These are phyloP conservation scores for Raddia guianensis DNA, from an alignment of 176 grass and related monocot species.

Conservation along the genomic window DNA sequence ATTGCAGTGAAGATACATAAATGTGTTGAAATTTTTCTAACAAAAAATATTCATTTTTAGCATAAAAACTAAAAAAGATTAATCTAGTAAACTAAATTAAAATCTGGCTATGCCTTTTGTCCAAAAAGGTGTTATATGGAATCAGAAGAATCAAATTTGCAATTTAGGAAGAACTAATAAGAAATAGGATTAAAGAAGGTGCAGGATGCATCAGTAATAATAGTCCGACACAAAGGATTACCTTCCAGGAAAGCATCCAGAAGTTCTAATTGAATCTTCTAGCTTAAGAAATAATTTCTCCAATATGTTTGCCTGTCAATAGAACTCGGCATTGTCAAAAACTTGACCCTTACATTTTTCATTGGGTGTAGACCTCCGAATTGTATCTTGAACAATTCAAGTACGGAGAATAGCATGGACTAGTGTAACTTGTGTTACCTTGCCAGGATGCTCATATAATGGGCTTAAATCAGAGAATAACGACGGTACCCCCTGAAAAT, in stretches of 20 bases:
- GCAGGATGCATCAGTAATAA: neutral
- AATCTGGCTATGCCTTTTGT: neutral
- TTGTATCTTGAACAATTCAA: slow-evolving; percentile 18
- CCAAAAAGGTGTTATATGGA: neutral
- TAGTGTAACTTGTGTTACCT: slow-evolving; percentile 63
- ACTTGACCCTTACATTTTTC: no score
- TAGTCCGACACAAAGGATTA: slow-evolving; percentile 45
- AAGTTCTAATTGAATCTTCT: slow-evolving; percentile 74
- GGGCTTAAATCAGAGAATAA: slow-evolving; percentile 94
- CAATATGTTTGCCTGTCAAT: slow-evolving; percentile 78
- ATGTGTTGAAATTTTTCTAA: neutral
- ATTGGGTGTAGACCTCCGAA: neutral
- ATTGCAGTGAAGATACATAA: slow-evolving; percentile 16
- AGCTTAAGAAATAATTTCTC: slow-evolving; percentile 94
- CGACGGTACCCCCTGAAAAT: slow-evolving; percentile 87
- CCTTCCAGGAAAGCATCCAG: slow-evolving; percentile 95
- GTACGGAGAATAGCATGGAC: slow-evolving; percentile 18
- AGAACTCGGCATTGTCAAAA: slow-evolving; percentile 22
- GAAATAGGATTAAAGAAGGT: slow-evolving; percentile 9
- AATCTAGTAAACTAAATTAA: neutral
- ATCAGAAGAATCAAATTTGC: neutral
- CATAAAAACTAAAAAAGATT: neutral
- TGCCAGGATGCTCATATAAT: slow-evolving; percentile 84
- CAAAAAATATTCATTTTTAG: neutral
- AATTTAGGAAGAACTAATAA: neutral